These are phyloP conservation scores for Boletus semigastroideus DNA, from an alignment of 1,284 basidiomycete genomes.

Conservation along the genomic window DNA sequence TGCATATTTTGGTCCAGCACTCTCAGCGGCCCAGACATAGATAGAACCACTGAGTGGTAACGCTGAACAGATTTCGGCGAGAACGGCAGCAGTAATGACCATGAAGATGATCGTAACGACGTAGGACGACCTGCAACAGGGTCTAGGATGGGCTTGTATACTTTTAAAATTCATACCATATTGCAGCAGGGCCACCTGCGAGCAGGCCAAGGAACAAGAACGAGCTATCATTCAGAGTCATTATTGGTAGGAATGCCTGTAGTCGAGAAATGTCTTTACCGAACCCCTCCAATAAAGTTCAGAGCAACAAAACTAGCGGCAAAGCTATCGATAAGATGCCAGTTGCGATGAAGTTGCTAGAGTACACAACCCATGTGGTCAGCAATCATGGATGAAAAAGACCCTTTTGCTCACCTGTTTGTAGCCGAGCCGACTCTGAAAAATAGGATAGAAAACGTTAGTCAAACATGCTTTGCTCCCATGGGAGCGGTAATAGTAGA, in stretches of 20 bases:
- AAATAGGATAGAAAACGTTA: slow-evolving; percentile 41
- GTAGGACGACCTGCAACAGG: slow-evolving; percentile 68
- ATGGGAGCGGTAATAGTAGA: slow-evolving; percentile 41
- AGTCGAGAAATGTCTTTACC: slow-evolving; percentile 42
- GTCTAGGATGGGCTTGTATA: slow-evolving; percentile 2
- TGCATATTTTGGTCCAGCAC: slow-evolving; percentile 79
- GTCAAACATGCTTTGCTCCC: slow-evolving; percentile 44
- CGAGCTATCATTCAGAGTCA: slow-evolving; percentile 45
- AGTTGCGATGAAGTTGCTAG: slow-evolving; percentile 80
- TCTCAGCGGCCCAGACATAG: slow-evolving; percentile 89
- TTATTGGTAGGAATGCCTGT: not conserved
- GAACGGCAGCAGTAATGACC: slow-evolving; percentile 79
- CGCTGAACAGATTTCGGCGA: slow-evolving; percentile 86
- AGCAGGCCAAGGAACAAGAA: slow-evolving; percentile 78
- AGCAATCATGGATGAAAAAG: slow-evolving; percentile 3
- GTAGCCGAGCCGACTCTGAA: slow-evolving; percentile 74
- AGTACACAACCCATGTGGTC: slow-evolving; percentile 3
- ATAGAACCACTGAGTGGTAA: slow-evolving; percentile 84
- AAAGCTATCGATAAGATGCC: slow-evolving; percentile 80
- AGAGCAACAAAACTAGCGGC: slow-evolving; percentile 82
- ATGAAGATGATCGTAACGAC: slow-evolving; percentile 78
- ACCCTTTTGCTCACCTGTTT: slow-evolving; percentile 57
- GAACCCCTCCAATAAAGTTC: slow-evolving; percentile 83
- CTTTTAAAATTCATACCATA: slow-evolving; percentile 49
- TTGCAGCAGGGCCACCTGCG: slow-evolving; percentile 81